These are phyloP conservation scores for Ascochyta viciae-villosae DNA, from an alignment of 2,329 filamentous ascomycete species.

Conservation along the genomic window DNA sequence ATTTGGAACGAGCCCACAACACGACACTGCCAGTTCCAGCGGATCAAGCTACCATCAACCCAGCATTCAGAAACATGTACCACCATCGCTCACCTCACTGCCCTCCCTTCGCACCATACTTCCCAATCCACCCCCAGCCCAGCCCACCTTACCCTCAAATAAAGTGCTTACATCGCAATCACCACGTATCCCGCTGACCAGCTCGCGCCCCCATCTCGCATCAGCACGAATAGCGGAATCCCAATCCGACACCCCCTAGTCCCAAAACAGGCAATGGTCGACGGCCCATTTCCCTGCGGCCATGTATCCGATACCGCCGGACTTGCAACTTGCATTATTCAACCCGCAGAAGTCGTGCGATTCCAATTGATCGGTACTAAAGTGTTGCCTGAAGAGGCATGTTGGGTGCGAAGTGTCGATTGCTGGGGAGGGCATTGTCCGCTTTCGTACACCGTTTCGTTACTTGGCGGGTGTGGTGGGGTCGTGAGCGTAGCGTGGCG, in stretches of 20 bases:
- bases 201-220: conserved; percentile 4
- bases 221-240: not conserved
- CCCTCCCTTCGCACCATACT: not conserved
- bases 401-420: conserved; percentile 22
- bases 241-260: not conserved
- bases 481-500: not conserved
- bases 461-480: conserved; percentile 2
- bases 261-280: conserved; percentile 17
- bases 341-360: not conserved
- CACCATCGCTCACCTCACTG: not conserved
- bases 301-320: not conserved
- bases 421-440: conserved; percentile 32
- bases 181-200: not conserved
- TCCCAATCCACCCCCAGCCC: not conserved
- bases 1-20: too few relatives aligned
- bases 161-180: not conserved
- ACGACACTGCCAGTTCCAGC: too few relatives aligned
- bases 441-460: conserved; percentile 15
- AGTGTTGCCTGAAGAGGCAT: conserved; percentile 22
- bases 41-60: too few relatives aligned
- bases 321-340: not conserved
- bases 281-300: not conserved
- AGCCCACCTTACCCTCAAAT: too few relatives aligned
- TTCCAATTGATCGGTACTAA: conserved; percentile 1
- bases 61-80: too few relatives aligned